A percentile compares a stretch with the other conserved stretches of the same genome.
Conservation (phyloP, 2,329 filamentous ascomycete species). For the Clonostachys solani region DNA sequence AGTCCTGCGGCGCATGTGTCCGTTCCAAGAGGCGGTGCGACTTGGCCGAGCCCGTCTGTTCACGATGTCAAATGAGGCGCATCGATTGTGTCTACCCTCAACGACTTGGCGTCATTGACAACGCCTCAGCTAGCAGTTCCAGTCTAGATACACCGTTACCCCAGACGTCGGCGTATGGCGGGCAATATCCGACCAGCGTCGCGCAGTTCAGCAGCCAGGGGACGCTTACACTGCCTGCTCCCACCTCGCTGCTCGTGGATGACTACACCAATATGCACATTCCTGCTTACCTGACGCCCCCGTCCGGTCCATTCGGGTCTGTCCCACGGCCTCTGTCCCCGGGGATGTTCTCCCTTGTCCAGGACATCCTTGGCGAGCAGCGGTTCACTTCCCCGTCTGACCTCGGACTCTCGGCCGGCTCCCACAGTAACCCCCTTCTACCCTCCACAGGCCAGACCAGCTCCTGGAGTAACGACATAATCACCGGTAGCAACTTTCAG, state of each 20-base stretch:
- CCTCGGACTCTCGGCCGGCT: not conserved
- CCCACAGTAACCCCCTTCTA: not conserved
- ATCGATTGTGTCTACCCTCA: too few species aligned
- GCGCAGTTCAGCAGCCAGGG: too few species aligned
- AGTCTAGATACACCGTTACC: too few species aligned
- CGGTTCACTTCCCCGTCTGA: not conserved
- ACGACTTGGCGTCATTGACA: too few species aligned
- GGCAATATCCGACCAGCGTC: too few species aligned
- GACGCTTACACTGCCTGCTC: too few species aligned
- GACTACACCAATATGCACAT: not conserved
- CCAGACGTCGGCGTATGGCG: too few species aligned
- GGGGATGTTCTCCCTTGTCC: not conserved
- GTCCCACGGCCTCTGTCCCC: not conserved
- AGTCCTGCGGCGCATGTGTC: constrained; percentile 6
- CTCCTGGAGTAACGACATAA: not conserved
- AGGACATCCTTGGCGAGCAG: not conserved
- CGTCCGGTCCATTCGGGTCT: not conserved
- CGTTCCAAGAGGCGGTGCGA: constrained; percentile 5
- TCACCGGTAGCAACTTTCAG: not conserved
- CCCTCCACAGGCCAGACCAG: not conserved
- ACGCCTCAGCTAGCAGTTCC: too few species aligned
- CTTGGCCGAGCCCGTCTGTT: constrained; percentile 3
- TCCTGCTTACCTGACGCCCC: not conserved
- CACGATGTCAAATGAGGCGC: constrained; percentile 1
- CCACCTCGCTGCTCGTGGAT: too few species aligned